A percentile compares a stretch with the other conserved stretches of the same genome.
These are phyloP conservation scores for Claviceps sp. DNA, from an alignment of 2,329 filamentous ascomycete genomes.

Conservation along the genomic window DNA sequence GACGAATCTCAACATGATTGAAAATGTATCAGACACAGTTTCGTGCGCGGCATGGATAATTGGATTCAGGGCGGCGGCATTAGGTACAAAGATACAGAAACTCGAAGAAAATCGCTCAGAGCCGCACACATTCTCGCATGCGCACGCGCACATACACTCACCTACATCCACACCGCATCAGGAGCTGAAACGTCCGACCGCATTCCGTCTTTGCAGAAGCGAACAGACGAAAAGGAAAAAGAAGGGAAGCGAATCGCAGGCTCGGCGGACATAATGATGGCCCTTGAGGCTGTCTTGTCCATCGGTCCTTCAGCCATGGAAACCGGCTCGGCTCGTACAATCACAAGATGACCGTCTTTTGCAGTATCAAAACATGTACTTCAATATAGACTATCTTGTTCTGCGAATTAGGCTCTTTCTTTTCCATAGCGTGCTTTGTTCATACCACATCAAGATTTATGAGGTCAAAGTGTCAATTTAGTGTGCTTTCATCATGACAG, in stretches of 20 bases:
- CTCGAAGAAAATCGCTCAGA: background rate
- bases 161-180: too few relatives aligned
- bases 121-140: background rate
- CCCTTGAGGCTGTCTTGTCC: too few relatives aligned
- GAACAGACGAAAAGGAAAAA: background rate
- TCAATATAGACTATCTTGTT: background rate
- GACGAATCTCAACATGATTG: background rate
- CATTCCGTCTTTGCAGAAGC: background rate
- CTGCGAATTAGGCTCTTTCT: too few relatives aligned
- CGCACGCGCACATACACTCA: background rate
- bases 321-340: background rate
- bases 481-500: too few relatives aligned
- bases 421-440: too few relatives aligned
- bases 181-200: background rate
- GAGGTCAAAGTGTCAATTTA: too few relatives aligned
- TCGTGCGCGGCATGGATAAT: conserved; percentile 1
- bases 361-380: background rate
- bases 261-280: too few relatives aligned
- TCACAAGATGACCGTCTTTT: background rate
- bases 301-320: background rate
- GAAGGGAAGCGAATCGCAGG: background rate
- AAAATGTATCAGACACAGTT: background rate
- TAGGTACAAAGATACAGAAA: conserved; percentile 1
- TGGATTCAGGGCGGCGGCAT: conserved; percentile 3
- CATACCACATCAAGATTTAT: too few relatives aligned